Evolutionary conservation across 164 flowering plant genomes (phyloP).

Genomic region (Akebia trifoliata): DNA sequence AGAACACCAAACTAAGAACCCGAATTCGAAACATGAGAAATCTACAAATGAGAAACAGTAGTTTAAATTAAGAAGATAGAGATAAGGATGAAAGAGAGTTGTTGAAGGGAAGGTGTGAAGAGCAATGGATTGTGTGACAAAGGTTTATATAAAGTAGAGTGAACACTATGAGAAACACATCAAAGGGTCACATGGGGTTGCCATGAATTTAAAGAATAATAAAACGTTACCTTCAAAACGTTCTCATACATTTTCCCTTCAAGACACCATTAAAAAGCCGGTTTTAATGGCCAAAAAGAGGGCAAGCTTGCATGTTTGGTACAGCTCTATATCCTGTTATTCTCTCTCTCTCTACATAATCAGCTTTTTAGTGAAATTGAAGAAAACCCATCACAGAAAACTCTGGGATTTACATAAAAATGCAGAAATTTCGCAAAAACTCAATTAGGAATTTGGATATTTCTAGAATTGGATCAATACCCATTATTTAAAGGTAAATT

Average conservation of each 20-base stretch:
- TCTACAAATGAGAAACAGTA: too few relatives aligned
- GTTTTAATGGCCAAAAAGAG: slow-evolving; percentile 41
- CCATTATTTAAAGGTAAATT: too few relatives aligned
- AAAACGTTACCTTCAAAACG: slow-evolving; percentile 37
- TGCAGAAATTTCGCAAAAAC: too few relatives aligned
- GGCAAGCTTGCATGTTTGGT: slow-evolving; percentile 46
- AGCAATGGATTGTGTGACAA: slow-evolving; percentile 32
- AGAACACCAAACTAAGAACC: too few relatives aligned
- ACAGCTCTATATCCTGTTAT: slow-evolving; percentile 11
- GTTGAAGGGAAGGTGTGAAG: not conserved
- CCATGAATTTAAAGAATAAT: slow-evolving; percentile 4
- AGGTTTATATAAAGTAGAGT: slow-evolving; percentile 18
- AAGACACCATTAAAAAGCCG: slow-evolving; percentile 46
- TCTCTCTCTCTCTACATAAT: too few relatives aligned
- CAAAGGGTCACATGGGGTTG: slow-evolving; percentile 66
- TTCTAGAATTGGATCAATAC: too few relatives aligned
- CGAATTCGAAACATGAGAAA: too few relatives aligned
- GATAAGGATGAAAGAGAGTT: slow-evolving; percentile 5
- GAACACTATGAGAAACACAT: slow-evolving; percentile 43
- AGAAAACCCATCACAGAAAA: too few relatives aligned
- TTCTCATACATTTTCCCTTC: slow-evolving; percentile 33
- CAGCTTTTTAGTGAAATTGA: too few relatives aligned
- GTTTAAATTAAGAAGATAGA: not conserved
- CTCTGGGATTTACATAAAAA: too few relatives aligned
- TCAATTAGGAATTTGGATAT: too few relatives aligned